Evolutionary conservation across 2,329 filamentous ascomycete genomes (phyloP).

Genomic region (Penicillium thymicola): DNA sequence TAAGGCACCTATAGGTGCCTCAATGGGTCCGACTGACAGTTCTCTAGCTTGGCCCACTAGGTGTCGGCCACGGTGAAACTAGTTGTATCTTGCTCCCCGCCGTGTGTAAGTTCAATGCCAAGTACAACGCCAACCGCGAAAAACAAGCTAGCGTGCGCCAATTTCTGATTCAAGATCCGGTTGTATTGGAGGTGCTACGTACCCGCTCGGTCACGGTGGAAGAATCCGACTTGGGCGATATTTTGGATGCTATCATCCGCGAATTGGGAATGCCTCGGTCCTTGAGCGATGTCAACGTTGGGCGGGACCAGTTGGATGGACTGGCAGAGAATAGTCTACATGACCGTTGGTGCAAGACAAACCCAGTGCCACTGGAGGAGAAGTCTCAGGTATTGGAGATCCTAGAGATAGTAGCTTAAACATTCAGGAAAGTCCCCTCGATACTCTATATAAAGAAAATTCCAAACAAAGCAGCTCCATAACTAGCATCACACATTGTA

Average conservation of each 20-base stretch:
- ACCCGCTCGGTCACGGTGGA: slow-evolving; percentile 26
- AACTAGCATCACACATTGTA: neutral
- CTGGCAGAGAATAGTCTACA: slow-evolving; percentile 41
- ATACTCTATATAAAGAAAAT: neutral
- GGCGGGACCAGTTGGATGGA: slow-evolving; percentile 46
- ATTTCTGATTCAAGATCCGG: slow-evolving; percentile 40
- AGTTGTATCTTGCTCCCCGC: slow-evolving; percentile 55
- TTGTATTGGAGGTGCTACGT: slow-evolving; percentile 38
- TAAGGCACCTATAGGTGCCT: neutral
- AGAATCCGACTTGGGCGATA: slow-evolving; percentile 48
- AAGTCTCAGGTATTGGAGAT: slow-evolving; percentile 24
- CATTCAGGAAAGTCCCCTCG: neutral
- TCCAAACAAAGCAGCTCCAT: neutral
- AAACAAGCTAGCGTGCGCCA: slow-evolving; percentile 43
- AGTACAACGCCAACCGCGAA: slow-evolving; percentile 41
- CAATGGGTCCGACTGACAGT: neutral
- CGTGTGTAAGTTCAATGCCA: slow-evolving; percentile 56
- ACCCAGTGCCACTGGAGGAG: slow-evolving; percentile 20
- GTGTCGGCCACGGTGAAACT: slow-evolving; percentile 60
- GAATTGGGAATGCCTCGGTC: slow-evolving; percentile 55
- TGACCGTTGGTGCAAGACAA: slow-evolving; percentile 21
- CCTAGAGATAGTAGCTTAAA: slow-evolving; percentile 21
- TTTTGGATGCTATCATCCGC: slow-evolving; percentile 51
- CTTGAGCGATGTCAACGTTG: slow-evolving; percentile 51
- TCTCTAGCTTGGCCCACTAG: slow-evolving; percentile 49